Evolutionary conservation across 2,329 filamentous ascomycete genomes (phyloP).

Genomic region (Xylaria sp.): DNA sequence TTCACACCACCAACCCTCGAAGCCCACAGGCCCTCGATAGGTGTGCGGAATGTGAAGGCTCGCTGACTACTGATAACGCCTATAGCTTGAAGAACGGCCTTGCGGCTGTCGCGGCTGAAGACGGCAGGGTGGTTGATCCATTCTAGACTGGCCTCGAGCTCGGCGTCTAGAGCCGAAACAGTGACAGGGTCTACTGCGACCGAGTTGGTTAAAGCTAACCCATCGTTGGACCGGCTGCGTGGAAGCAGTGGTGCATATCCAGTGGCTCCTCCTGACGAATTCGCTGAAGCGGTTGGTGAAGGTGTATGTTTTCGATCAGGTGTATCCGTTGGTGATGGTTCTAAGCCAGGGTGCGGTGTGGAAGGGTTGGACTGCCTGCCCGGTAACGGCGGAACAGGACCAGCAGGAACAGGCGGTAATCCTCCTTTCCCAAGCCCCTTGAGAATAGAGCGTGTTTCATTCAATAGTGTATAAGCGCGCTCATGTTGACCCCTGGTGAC

Average conservation of each 20-base stretch:
- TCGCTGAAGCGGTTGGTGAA: slow-evolving; percentile 62
- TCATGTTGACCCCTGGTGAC: slow-evolving; percentile 94
- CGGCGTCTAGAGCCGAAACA: slow-evolving; percentile 87
- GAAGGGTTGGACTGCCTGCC: slow-evolving; percentile 57
- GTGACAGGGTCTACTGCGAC: slow-evolving; percentile 85
- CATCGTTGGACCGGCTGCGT: slow-evolving; percentile 65
- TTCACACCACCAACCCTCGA: slow-evolving; percentile 83
- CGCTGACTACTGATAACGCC: slow-evolving; percentile 95
- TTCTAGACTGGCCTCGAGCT: slow-evolving; percentile 89
- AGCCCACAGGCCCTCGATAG: slow-evolving; percentile 90
- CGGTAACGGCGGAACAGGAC: slow-evolving; percentile 44
- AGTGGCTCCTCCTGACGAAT: slow-evolving; percentile 53
- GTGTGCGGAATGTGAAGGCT: slow-evolving; percentile 90
- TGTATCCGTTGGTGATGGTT: slow-evolving; percentile 58
- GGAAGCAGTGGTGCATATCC: slow-evolving; percentile 56
- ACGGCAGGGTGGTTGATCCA: slow-evolving; percentile 98
- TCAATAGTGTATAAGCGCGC: slow-evolving; percentile 88
- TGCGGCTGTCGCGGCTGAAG: slow-evolving; percentile 91
- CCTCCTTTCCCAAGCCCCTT: slow-evolving; percentile 96
- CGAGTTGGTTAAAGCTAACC: slow-evolving; percentile 63
- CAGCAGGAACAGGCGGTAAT: slow-evolving; percentile 75
- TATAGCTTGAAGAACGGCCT: slow-evolving; percentile 95
- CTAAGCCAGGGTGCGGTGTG: slow-evolving; percentile 59
- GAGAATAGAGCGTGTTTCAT: slow-evolving; percentile 92
- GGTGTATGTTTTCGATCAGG: slow-evolving; percentile 66